Evolutionary conservation across 495 filamentous ascomycete species (phyloP).

Genomic region (Penicillium antarcticum): DNA sequence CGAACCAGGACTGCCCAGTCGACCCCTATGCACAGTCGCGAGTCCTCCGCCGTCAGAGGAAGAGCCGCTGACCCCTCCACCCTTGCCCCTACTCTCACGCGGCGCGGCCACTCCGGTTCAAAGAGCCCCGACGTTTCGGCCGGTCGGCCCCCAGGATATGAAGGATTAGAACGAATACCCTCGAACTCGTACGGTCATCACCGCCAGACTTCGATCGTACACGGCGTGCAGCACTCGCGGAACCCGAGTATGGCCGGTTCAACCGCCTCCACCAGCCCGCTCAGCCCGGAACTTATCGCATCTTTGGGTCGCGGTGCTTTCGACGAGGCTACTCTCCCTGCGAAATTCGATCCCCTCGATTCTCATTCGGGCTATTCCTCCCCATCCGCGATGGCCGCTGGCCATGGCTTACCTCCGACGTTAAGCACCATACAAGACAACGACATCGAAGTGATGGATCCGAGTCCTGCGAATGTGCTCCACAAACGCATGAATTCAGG

Average conservation of each 20-base stretch:
- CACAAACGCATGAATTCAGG: constrained; percentile 49
- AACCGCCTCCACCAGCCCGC: constrained; percentile 67
- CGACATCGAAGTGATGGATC: constrained; percentile 22
- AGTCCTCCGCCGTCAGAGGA: constrained; percentile 43
- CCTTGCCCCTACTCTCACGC: constrained; percentile 39
- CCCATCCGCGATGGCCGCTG: constrained; percentile 18
- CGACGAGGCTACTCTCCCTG: constrained; percentile 21
- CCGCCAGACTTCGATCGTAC: constrained; percentile 90
- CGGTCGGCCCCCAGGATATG: constrained; percentile 44
- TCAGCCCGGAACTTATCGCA: constrained; percentile 80
- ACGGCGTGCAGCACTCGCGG: constrained; percentile 90
- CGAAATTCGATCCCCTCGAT: constrained; percentile 34
- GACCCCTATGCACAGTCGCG: constrained; percentile 48
- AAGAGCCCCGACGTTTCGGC: constrained; percentile 48
- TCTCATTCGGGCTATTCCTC: constrained; percentile 22
- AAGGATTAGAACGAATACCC: constrained; percentile 64
- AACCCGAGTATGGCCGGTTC: constrained; percentile 69
- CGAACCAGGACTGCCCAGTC: constrained; percentile 47
- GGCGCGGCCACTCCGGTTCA: constrained; percentile 52
- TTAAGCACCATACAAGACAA: constrained; percentile 42
- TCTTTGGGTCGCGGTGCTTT: constrained; percentile 50
- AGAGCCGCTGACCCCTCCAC: constrained; percentile 40
- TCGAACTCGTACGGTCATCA: constrained; percentile 82
- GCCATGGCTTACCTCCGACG: constrained; percentile 25
- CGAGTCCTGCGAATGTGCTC: constrained; percentile 21